Base-by-base conservation (phyloP, 495 filamentous ascomycete genomes). In the Aspergillus nidulans region DNA sequence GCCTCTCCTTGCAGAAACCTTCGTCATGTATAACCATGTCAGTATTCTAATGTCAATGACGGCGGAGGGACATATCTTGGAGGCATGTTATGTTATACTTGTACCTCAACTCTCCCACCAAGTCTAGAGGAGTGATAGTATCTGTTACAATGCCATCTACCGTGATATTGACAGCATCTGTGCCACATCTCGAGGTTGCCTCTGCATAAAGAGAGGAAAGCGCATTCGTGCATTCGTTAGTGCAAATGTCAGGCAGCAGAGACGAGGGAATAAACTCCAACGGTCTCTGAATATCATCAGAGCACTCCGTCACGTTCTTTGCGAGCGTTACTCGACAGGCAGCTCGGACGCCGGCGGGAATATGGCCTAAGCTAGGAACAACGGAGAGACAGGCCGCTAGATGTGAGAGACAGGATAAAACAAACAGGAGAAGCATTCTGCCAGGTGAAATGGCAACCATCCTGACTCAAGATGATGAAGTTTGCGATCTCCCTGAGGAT, bases 251-350 rank as follows among this genome's bases (percentile, higher is more conserved):
- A 18, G 24, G 15, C 24, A 48, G n/a, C 12, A 16, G 1, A 32
- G 45, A 48, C 4, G 45, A 48, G 15, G 24, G 4, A 16, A 48
- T 48, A 32, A n/a, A 32, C 10, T 18, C 16, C 25, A 48, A 16
- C 19, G 25, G 13, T 9, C 19, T 16, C 15, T 48, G 24, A 6
- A 48, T 16, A 12, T 13, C 25, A 3, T 48, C 45, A 32, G 45
- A 48, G 24, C 45, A 48, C 28, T 48, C 24, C 15, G 45, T 48
- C 13, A 48, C 18, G n/a, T 48, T 48, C 19, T 48, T 48, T 13
- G 24, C 45, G 1, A 48, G 24, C 18, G 24, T 48, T 8, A 23
- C 18, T 16, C 45, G 45, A 32, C 45, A 48, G 24, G 25, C 45
- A 32, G 45, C 45, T 28, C 45, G 45, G 6, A 48, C 45, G 24